Conservation (phyloP, 140 eudicot species). For the Bidens hawaiensis region DNA sequence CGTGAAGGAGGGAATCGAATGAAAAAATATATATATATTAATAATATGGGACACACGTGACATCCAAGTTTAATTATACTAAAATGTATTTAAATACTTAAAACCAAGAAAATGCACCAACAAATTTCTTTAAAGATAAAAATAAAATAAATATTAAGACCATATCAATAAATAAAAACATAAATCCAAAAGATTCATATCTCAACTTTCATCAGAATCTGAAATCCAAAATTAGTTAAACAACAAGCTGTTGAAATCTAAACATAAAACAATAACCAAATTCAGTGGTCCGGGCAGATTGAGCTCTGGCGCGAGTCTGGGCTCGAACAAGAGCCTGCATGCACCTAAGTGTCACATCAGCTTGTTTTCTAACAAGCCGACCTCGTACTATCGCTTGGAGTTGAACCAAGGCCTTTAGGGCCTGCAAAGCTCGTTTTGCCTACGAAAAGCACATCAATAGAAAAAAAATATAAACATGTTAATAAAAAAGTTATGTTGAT, state of each 20-base stretch:
- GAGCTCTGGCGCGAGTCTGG: conserved; percentile 75
- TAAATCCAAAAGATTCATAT: conserved; percentile 30
- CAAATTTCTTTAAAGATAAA: conserved; percentile 27
- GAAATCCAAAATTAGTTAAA: conserved; percentile 21
- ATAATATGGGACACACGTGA: too few species aligned
- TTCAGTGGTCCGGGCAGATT: conserved; percentile 34
- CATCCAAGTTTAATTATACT: too few species aligned
- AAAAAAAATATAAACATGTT: neutral
- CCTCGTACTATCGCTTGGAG: conserved; percentile 94
- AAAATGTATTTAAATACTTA: too few species aligned
- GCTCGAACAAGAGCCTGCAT: conserved; percentile 97
- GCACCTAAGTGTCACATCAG: conserved; percentile 83
- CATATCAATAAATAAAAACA: too few species aligned
- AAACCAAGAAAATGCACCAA: conserved; percentile 19
- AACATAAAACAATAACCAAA: conserved; percentile 18
- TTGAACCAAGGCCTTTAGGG: conserved; percentile 77
- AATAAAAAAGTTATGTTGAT: neutral
- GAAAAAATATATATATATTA: too few species aligned
- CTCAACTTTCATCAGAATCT: conserved; percentile 23
- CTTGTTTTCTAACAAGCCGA: conserved; percentile 82
- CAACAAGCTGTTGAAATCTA: conserved; percentile 54
- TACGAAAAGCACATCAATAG: conserved; percentile 13
- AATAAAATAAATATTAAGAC: conserved; percentile 14
- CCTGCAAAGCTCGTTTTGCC: conserved; percentile 87
- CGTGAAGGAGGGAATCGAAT: too few species aligned